These are phyloP conservation scores for Monosporozyma yasuniensis DNA, from an alignment of 805 yeast genomes.

Conservation along the genomic window DNA sequence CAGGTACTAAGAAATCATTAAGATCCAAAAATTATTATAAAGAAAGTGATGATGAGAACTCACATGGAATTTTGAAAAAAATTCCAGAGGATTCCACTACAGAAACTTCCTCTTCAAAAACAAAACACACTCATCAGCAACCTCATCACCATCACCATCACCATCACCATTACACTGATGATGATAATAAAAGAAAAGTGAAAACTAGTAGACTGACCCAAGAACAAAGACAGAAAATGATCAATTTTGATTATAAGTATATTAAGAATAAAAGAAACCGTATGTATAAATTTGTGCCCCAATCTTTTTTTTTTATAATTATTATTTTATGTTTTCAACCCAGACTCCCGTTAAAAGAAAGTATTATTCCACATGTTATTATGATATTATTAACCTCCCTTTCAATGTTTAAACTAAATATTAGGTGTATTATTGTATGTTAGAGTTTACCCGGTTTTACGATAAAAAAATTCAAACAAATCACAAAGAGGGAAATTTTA, in stretches of 20 bases:
- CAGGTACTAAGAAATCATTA: neutral
- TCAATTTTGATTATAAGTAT: slow-evolving; percentile 9
- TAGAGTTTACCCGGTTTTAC: neutral
- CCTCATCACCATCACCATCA: neutral
- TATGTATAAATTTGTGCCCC: slow-evolving; percentile 2
- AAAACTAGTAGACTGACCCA: slow-evolving; percentile 6
- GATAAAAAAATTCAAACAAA: neutral
- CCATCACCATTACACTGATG: neutral
- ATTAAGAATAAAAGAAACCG: slow-evolving; percentile 2
- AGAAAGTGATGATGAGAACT: neutral
- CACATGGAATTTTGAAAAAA: neutral
- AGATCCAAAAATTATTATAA: neutral
- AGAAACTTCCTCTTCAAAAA: neutral
- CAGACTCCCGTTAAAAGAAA: too few species aligned
- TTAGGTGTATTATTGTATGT: too few species aligned
- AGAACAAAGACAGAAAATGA: slow-evolving; percentile 9
- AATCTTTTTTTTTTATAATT: neutral
- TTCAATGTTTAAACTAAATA: too few species aligned
- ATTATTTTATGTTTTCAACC: neutral
- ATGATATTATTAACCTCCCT: neutral
- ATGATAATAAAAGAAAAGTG: neutral
- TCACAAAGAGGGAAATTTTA: slow-evolving; percentile 1
- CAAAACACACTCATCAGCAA: too few species aligned
- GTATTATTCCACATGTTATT: neutral
- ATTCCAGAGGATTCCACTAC: neutral